Base-by-base conservation (phyloP, 1,284 basidiomycete genomes). In the Ganoderma meredithae region DNA sequence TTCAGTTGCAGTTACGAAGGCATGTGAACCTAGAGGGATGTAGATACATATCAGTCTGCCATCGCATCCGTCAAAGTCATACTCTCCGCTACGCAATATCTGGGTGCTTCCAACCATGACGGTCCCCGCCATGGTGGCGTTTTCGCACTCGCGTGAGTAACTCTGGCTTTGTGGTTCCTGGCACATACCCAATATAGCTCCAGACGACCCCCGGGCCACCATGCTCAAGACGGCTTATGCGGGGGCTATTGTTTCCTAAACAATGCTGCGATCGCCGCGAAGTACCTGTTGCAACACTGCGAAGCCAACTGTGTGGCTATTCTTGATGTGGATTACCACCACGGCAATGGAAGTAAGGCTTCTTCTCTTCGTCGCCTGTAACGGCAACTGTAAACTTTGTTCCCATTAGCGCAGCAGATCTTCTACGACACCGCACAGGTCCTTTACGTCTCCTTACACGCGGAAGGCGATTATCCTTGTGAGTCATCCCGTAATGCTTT, bases 241-340 rank as follows among this genome's bases (percentile, higher is more conserved):
- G 81, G 81, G 41, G 81, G 81, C 1, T 83, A 82, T 67, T 82
- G 81, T 67, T 82, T 75, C 69, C 63, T 81, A 55, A 80, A 80
- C 66, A 81, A 81, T 33, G 76, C 74, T 9, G 79, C 80, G 10
- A 76, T 81, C 62, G 79, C 80, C 0, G 76, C 77, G 31, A 76
- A 75, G 15, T 79, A 74, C 61, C 72, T 80, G 12, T 77, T 79
- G 56, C n/a, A 66, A 31, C 61, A 63, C 25, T 15, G 41, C 19
- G 40, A 39, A 13, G n/a, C 33, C 39, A 31, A n/a, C 12, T 44
- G 55, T 7, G 69, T 81, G 5, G 80, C 81, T 5, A 79, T 82
- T 31, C 74, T 82, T 41, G 81, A 82, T 68, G 76, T 83, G 25
- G 81, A 83, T 64, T 82, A 80, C 64, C 81, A 82, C 65, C 81